Percentiles rank a stretch among this genome's conserved stretches.
phyloP scores from a whole-genome alignment of 1,139 yeast species.

The Yamadazyma trypodendri region DNA sequence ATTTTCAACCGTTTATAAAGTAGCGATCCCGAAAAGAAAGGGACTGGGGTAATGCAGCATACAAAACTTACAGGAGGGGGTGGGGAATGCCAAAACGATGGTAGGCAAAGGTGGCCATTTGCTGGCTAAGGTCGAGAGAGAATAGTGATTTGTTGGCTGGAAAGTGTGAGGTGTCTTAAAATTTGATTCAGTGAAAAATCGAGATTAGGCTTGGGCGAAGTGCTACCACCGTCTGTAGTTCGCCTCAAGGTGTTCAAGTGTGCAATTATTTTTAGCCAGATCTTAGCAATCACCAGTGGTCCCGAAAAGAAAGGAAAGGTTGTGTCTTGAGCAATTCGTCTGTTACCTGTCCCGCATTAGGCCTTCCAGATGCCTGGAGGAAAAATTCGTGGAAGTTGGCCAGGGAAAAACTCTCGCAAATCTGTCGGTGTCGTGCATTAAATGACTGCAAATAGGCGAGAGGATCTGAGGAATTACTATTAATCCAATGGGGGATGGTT shows the following conservation, averaged over 20 bases:
- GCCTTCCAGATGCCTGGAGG: constrained; percentile 3
- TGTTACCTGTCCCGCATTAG: neutral
- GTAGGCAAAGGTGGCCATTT: too few relatives aligned
- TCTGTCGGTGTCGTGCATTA: neutral
- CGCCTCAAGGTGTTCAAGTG: neutral
- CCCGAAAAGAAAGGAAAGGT: neutral
- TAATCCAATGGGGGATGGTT: too few relatives aligned
- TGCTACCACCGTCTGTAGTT: too few relatives aligned
- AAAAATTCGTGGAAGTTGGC: constrained; percentile 7
- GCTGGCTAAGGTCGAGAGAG: too few relatives aligned
- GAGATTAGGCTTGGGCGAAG: neutral
- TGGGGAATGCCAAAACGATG: neutral
- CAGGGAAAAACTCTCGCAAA: constrained; percentile 8
- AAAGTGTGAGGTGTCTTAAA: too few relatives aligned
- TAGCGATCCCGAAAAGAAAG: constrained; percentile 1
- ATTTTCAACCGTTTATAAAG: neutral
- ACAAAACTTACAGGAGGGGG: neutral
- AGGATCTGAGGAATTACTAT: neutral
- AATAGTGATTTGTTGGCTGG: too few relatives aligned
- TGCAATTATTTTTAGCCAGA: too few relatives aligned
- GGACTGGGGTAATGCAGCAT: constrained; percentile 4
- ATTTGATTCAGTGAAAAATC: too few relatives aligned
- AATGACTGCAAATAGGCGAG: neutral
- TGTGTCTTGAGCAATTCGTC: neutral
- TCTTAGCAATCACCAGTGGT: neutral